Base-by-base conservation (phyloP, 73 alveolate species). In the Urostyla sp. region DNA sequence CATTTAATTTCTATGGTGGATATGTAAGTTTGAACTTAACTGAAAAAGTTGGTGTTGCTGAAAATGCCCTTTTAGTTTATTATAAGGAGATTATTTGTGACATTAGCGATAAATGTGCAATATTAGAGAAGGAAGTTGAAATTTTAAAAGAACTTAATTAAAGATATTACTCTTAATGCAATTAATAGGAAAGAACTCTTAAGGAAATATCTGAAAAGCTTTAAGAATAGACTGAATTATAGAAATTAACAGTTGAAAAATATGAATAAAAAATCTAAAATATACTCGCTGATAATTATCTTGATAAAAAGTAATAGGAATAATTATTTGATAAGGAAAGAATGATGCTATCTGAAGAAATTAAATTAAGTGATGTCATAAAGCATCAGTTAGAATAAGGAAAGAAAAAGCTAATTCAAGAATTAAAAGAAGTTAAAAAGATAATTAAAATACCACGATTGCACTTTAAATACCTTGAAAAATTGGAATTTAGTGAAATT, bases 381-480 rank as follows among this genome's bases (percentile, higher is more conserved):
- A 51, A 67, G 49, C 67, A 46, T 0, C 35, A 53, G 32, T 54
- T 80, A 7, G 15, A n/a, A 30, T 20, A 43, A 32, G 56, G 67
- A 26, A 18, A 49, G 44, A 52, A 80, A 20, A 72, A 72, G 34
- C 72, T 83, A 26, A 72, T 60, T 43, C 43, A 72, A 8, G 91
- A 83, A 40, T 20, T 83, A 1, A 79, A 45, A 31, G 91, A 83
- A 72, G 49, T 83, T 6, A 83, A 83, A 43, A 72, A 43, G 43
- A 83, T 83, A 16, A 72, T 83, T 21, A 57, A 53, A 24, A 58
- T 83, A 1, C 91, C 91, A 55, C 69, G 91, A 44, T 50, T 83
- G 75, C 87, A 83, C 32, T 66, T 58, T 26, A 83, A 83, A 50
- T 83, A 83, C 36, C 57, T 83, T 15, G 91, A 83, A 27, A 77